A percentile compares a stretch with the other conserved stretches of the same genome.
These are phyloP conservation scores for Bipolaris cookei DNA, from an alignment of 2,329 filamentous ascomycete species.

Conservation along the genomic window DNA sequence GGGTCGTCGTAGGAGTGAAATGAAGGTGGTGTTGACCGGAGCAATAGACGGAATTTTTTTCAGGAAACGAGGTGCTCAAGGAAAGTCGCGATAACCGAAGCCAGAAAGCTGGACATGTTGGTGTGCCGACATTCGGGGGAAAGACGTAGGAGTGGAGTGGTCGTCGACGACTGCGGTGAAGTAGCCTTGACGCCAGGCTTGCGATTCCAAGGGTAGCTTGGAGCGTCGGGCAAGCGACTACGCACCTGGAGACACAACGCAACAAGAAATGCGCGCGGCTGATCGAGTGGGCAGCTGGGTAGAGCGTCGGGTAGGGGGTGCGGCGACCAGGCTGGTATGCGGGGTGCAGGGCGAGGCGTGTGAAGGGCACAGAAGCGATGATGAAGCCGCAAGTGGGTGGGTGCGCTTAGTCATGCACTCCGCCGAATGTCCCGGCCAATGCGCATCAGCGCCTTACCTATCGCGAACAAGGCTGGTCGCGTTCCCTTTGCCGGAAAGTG, in stretches of 20 bases:
- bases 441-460: slow-evolving; percentile 3
- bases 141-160: slow-evolving; percentile 22
- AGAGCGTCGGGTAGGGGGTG: slow-evolving; percentile 19
- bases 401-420: slow-evolving; percentile 14
- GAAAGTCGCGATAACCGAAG: slow-evolving; percentile 56
- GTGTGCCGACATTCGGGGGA: slow-evolving; percentile 53
- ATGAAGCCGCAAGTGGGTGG: slow-evolving; percentile 24
- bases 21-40: slow-evolving; percentile 38
- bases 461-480: slow-evolving; percentile 14
- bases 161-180: slow-evolving; percentile 20
- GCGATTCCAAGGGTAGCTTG: slow-evolving; percentile 15
- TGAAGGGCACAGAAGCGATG: slow-evolving; percentile 22
- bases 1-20: slow-evolving; percentile 34
- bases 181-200: slow-evolving; percentile 23
- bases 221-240: slow-evolving; percentile 18
- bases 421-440: slow-evolving; percentile 25
- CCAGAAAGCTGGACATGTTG: slow-evolving; percentile 58
- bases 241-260: slow-evolving; percentile 14
- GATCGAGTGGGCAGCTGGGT: slow-evolving; percentile 23
- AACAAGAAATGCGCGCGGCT: slow-evolving; percentile 22
- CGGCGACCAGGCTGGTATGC: slow-evolving; percentile 18
- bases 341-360: slow-evolving; percentile 21
- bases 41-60: slow-evolving; percentile 37
- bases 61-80: slow-evolving; percentile 59
- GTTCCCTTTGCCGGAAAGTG: slow-evolving; percentile 14